phyloP scores from a whole-genome alignment of 768 basidiomycete genomes.

The Ramaria rubella region DNA sequence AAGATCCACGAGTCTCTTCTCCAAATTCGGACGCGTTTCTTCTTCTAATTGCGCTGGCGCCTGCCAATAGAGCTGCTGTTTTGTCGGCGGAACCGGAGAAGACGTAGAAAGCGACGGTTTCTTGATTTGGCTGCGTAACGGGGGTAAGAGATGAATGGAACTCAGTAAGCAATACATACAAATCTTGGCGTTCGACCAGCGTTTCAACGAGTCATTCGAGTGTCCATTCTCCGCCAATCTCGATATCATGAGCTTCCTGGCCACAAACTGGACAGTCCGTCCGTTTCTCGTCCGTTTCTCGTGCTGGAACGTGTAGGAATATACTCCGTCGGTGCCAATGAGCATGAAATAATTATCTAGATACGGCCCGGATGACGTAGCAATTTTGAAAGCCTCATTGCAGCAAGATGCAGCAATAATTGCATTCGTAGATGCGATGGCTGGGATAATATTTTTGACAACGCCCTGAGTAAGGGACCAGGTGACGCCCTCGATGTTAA shows the following conservation, averaged over 20 bases:
- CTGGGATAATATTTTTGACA: slow-evolving; percentile 99
- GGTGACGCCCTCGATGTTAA: slow-evolving; percentile 97
- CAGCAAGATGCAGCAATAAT: slow-evolving; percentile 98
- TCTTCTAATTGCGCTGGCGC: slow-evolving; percentile 88
- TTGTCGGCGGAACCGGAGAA: slow-evolving; percentile 44
- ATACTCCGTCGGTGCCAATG: slow-evolving; percentile 92
- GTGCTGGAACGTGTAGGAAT: slow-evolving; percentile 96
- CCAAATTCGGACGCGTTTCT: slow-evolving; percentile 84
- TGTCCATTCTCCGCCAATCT: slow-evolving; percentile 64
- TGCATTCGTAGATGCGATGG: slow-evolving; percentile 97
- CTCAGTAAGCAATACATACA: slow-evolving; percentile 46
- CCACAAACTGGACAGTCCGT: slow-evolving; percentile 97
- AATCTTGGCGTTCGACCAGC: slow-evolving; percentile 80
- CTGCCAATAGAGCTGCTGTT: slow-evolving; percentile 62
- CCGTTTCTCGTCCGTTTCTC: too few relatives aligned
- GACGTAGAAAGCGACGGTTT: slow-evolving; percentile 85
- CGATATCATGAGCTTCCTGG: slow-evolving; percentile 74
- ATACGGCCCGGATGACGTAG: slow-evolving; percentile 89
- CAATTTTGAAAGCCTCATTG: slow-evolving; percentile 99
- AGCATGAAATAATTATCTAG: slow-evolving; percentile 99
- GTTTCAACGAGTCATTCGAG: slow-evolving; percentile 86
- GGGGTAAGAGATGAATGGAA: neutral
- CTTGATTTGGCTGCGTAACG: slow-evolving; percentile 77
- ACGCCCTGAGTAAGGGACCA: slow-evolving; percentile 98
- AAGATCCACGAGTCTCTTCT: slow-evolving; percentile 79